These are phyloP conservation scores for Ballota nigra DNA, from an alignment of 257 asterid genomes.

Conservation along the genomic window DNA sequence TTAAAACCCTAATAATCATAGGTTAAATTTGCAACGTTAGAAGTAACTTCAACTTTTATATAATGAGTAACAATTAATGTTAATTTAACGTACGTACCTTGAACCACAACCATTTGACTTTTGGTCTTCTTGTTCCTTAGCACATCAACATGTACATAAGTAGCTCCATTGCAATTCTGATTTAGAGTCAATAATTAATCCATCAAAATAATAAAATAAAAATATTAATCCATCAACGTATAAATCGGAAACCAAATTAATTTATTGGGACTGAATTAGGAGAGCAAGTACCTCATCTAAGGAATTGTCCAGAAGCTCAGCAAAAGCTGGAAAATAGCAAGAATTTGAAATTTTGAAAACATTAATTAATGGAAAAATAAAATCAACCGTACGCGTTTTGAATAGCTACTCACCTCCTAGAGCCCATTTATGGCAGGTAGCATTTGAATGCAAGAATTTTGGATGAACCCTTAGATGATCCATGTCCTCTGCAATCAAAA, in stretches of 20 bases:
- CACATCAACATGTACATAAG: slow-evolving; percentile 59
- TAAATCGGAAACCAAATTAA: too few relatives aligned
- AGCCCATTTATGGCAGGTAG: slow-evolving; percentile 93
- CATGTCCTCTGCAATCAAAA: slow-evolving; percentile 51
- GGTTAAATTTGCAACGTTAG: too few relatives aligned
- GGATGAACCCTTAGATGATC: slow-evolving; percentile 76
- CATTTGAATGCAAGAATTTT: slow-evolving; percentile 81
- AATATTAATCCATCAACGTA: neutral
- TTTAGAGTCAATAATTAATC: neutral
- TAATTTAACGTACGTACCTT: slow-evolving; percentile 40
- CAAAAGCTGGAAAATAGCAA: slow-evolving; percentile 51
- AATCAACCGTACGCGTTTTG: neutral
- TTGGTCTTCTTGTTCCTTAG: slow-evolving; percentile 43
- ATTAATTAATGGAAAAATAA: neutral
- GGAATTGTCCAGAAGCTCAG: slow-evolving; percentile 88
- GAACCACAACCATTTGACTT: slow-evolving; percentile 55
- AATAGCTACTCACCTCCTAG: slow-evolving; percentile 55
- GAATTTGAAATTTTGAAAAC: neutral
- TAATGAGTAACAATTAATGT: too few relatives aligned
- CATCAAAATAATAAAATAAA: too few relatives aligned
- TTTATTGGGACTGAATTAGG: neutral
- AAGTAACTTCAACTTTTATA: too few relatives aligned
- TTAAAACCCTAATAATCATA: too few relatives aligned
- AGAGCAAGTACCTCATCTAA: slow-evolving; percentile 60
- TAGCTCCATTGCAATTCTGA: slow-evolving; percentile 65